A percentile compares a stretch with the other conserved stretches of the same genome.
These are phyloP conservation scores for Fusarium buharicum DNA, from an alignment of 2,329 filamentous ascomycete genomes.

Conservation along the genomic window DNA sequence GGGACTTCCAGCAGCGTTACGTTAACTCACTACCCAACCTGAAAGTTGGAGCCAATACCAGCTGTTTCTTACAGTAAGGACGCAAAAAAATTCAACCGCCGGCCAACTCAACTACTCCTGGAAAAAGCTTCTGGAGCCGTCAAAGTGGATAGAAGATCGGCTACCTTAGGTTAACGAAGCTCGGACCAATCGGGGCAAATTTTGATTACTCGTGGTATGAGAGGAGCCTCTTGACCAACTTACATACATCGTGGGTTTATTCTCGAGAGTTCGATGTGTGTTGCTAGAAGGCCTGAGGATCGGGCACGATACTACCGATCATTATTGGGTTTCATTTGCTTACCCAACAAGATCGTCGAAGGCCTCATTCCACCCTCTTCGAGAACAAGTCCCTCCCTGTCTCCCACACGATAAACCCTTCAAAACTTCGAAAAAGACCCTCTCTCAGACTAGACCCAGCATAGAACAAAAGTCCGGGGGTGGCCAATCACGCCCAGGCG, in stretches of 20 bases:
- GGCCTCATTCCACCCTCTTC: slow-evolving; percentile 21
- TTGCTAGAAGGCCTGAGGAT: slow-evolving; percentile 17
- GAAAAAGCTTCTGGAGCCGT: slow-evolving; percentile 34
- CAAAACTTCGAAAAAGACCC: slow-evolving; percentile 30
- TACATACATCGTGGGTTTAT: slow-evolving; percentile 9
- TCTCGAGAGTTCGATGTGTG: slow-evolving; percentile 12
- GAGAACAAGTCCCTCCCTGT: neutral
- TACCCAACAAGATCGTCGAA: slow-evolving; percentile 9
- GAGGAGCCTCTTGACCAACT: slow-evolving; percentile 23
- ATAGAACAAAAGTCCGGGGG: slow-evolving; percentile 45
- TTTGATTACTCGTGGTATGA: slow-evolving; percentile 38
- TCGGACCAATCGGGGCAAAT: slow-evolving; percentile 45
- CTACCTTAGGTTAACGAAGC: slow-evolving; percentile 12
- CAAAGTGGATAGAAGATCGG: slow-evolving; percentile 33
- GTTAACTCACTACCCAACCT: slow-evolving; percentile 36
- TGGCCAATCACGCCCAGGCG: slow-evolving; percentile 43
- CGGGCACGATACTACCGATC: neutral
- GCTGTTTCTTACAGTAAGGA: slow-evolving; percentile 5
- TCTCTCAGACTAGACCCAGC: slow-evolving; percentile 17
- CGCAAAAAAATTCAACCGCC: slow-evolving; percentile 14
- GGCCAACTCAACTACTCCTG: slow-evolving; percentile 7
- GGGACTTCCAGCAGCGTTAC: slow-evolving; percentile 25
- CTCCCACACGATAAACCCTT: slow-evolving; percentile 12
- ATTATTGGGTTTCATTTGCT: slow-evolving; percentile 10
- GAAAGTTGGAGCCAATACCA: slow-evolving; percentile 31